Base-by-base conservation (phyloP, 1,284 basidiomycete genomes). In the Leccinum proliferum region DNA sequence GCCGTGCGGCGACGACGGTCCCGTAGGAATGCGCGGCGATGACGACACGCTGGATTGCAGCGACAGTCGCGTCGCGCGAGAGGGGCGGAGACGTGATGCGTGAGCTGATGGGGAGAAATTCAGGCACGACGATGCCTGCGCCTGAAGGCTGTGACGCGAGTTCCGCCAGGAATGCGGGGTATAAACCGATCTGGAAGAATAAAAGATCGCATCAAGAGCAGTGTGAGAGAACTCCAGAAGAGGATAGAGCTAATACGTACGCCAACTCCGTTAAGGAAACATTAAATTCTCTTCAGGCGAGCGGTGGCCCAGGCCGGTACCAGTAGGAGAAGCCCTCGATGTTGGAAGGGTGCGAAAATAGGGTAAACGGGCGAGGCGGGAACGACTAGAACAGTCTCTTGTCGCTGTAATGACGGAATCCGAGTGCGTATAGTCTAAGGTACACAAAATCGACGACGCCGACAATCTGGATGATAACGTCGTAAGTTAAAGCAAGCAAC, bases 181-280 rank as follows among this genome's bases (percentile, higher is more conserved):
- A 81, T 46, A 88, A 72, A 21, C 87, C 87, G 60, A 89, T 86
- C 85, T 85, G 63, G 48, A 14, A 55, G 11, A 18, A 32, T 5
- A 18, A 35, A 18, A 21, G 25, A 25, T 25, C 25, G 25, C 25
- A 25, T 25, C 25, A 25, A 25, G 25, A 25, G 25, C 25, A 25
- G 25, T 25, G 9, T 18, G 32, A 55, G 55, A 15, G 29, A 55
- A 15, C n/a, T 3, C n/a, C 1, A 56, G 34, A 35, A 32, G 14
- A 55, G 8, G 29, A 32, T 25, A 10, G 9, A 15, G 5, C 14
- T 29, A 5, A 35, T 12, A 62, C 83, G 14, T 73, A 87, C 84
- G 5, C 87, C 87, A 29, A 88, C 83, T 11, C 86, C 87, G 63
- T 89, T 87, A 0, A 89, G 69, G 67, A 89, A 88, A 69, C 11